Conservation (phyloP, 305 asterid species). For the Ajuga reptans region DNA sequence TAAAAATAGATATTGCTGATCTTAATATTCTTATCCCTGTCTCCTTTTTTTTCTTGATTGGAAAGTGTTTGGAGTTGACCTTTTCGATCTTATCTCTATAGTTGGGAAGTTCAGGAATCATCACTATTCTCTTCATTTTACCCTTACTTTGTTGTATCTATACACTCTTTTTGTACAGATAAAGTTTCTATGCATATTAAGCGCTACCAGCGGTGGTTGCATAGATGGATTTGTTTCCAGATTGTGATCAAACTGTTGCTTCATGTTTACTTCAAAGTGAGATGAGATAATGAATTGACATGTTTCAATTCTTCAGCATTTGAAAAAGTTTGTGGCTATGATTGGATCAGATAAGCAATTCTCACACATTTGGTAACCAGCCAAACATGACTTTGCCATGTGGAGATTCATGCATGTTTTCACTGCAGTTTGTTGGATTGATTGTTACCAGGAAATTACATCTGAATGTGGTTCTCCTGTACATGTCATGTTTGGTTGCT, state of each 20-base stretch:
- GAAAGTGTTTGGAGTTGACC: slow-evolving; percentile 19
- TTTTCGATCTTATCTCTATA: slow-evolving; percentile 17
- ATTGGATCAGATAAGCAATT: not conserved
- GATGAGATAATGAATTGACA: too few species aligned
- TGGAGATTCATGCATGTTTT: slow-evolving; percentile 11
- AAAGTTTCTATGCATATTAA: too few species aligned
- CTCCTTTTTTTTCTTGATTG: not conserved
- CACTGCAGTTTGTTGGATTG: not conserved
- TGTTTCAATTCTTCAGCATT: not conserved
- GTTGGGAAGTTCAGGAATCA: slow-evolving; percentile 15
- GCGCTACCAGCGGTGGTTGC: too few species aligned
- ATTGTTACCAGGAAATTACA: slow-evolving; percentile 6
- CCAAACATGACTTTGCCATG: slow-evolving; percentile 15
- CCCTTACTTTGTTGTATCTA: not conserved
- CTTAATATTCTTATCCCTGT: slow-evolving; percentile 14
- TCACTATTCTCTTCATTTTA: slow-evolving; percentile 16
- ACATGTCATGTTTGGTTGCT: not conserved
- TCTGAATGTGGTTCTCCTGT: not conserved
- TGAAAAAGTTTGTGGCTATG: slow-evolving; percentile 5
- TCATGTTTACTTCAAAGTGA: too few species aligned
- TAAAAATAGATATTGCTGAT: slow-evolving; percentile 7
- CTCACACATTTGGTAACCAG: not conserved
- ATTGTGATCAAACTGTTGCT: slow-evolving; percentile 14
- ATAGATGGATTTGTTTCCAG: not conserved
- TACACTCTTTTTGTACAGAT: too few species aligned